Evolutionary conservation across 2,329 filamentous ascomycete genomes (phyloP), one percentile per base, ranked within the genome.

Genomic region (Fusarium marasasianum): DNA sequence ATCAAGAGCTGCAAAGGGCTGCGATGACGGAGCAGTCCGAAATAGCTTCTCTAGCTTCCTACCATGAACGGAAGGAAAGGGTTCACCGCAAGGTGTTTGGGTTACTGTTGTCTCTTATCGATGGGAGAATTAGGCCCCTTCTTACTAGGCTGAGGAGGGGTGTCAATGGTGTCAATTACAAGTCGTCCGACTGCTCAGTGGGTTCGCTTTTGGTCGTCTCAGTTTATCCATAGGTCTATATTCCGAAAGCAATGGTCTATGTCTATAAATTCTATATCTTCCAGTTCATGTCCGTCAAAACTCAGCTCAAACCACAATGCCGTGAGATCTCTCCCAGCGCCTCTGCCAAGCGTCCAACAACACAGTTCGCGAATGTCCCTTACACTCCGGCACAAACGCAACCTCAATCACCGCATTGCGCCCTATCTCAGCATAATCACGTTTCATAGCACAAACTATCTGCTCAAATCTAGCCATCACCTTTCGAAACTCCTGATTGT

Each of bases 381-480:
- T 1, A 48, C 20, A 4, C 41, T 14, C 8, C 0, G 47, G 37
- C 29, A 73, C 70, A 5, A 73, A 33, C 4, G 15, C 11, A 33
- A 73, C 14, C 20, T 73, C 70, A 3, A 73, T 43, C 40, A 73
- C 40, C 5, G 51, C 47, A 4, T 29, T 29, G 29, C 33, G 37
- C 9, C 51, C 53, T 7, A 44, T 8, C 10, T 43, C 41, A 0
- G 31, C 14, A 41, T 66, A 62, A 6, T 40, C 45, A 35, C 14
- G 9, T 2, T 15, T 45, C 1, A 66, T 9, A 7, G 33, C n/a
- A 12, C 22, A 26, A 20, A 18, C 31, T 17, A 51, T 40, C n/a
- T 73, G 71, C 1, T 38, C 35, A 38, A 59, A 61, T 2, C 71
- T 66, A 4, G 40, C 53, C 18, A 73, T 33, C 1, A 58, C 50